These are phyloP conservation scores for Pythium aristosporum DNA, from an alignment of 352 stramenopile species.

Conservation along the genomic window DNA sequence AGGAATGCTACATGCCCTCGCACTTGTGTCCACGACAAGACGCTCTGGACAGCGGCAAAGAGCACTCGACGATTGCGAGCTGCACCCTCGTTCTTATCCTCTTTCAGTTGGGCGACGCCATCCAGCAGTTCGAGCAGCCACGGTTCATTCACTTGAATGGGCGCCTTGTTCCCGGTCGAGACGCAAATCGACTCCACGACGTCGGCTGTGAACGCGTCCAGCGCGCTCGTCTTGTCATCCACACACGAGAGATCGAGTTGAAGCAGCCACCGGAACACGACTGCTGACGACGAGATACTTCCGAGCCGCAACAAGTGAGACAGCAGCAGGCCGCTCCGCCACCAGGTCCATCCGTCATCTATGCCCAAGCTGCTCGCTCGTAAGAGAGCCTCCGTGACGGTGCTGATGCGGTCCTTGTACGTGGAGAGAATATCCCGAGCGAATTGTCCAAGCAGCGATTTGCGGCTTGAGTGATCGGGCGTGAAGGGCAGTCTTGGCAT, in stretches of 20 bases:
- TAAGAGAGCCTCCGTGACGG: constrained; percentile 3
- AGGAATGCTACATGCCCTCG: constrained; percentile 7
- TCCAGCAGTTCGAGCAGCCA: constrained; percentile 23
- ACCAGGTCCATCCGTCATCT: constrained; percentile 1
- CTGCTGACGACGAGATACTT: background rate
- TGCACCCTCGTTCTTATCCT: background rate
- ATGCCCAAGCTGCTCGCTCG: background rate
- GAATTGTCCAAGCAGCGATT: constrained; percentile 1
- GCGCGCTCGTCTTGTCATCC: background rate
- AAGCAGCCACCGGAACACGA: constrained; percentile 14
- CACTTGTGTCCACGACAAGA: constrained; percentile 1
- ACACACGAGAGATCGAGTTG: constrained; percentile 12
- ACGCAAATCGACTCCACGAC: constrained; percentile 8
- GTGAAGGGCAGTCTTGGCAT: constrained; percentile 6
- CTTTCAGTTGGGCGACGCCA: background rate
- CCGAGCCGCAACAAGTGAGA: constrained; percentile 7
- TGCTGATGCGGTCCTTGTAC: background rate
- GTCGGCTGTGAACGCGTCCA: constrained; percentile 11
- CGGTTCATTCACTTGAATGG: constrained; percentile 17
- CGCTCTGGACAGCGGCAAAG: constrained; percentile 5
- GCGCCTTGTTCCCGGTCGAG: constrained; percentile 7
- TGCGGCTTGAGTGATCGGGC: background rate
- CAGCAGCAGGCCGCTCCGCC: constrained; percentile 7
- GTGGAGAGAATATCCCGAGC: constrained; percentile 5
- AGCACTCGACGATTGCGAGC: constrained; percentile 2